Evolutionary conservation across 2,329 filamentous ascomycete species (phyloP).

Genomic region (Sporothrix luriei): DNA sequence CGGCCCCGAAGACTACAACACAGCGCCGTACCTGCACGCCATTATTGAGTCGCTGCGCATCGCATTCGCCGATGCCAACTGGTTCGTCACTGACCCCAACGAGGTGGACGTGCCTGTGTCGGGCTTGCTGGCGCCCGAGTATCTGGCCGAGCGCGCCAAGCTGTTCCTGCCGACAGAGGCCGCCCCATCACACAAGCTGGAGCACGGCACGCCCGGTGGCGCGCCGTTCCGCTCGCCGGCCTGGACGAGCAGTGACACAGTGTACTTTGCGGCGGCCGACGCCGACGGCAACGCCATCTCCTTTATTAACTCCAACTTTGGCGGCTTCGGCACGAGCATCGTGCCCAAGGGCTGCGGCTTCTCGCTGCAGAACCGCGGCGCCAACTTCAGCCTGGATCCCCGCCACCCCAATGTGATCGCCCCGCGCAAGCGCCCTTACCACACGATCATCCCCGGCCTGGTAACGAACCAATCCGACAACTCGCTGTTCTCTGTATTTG

Average conservation of each 20-base stretch:
- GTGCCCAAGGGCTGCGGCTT: slow-evolving; percentile 86
- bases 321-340: slow-evolving; percentile 83
- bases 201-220: slow-evolving; percentile 61
- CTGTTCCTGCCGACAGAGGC: slow-evolving; percentile 53
- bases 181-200: slow-evolving; percentile 63
- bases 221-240: slow-evolving; percentile 63
- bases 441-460: slow-evolving; percentile 95
- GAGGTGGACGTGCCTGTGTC: slow-evolving; percentile 68
- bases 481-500: slow-evolving; percentile 80
- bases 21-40: slow-evolving; percentile 76
- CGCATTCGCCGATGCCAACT: slow-evolving; percentile 84
- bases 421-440: slow-evolving; percentile 86
- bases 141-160: slow-evolving; percentile 69
- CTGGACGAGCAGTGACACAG: slow-evolving; percentile 83
- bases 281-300: slow-evolving; percentile 82
- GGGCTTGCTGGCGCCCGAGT: slow-evolving; percentile 69
- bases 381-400: slow-evolving; percentile 74
- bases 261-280: slow-evolving; percentile 89
- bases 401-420: slow-evolving; percentile 78
- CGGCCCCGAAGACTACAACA: slow-evolving; percentile 73
- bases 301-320: slow-evolving; percentile 96
- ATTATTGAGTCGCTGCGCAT: slow-evolving; percentile 86
- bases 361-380: slow-evolving; percentile 85
- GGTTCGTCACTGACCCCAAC: slow-evolving; percentile 87
- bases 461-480: slow-evolving; percentile 76